A percentile compares a stretch with the other conserved stretches of the same genome.
Evolutionary conservation across 768 basidiomycete species (phyloP).

Genomic region (Asterophora lycoperdoides): DNA sequence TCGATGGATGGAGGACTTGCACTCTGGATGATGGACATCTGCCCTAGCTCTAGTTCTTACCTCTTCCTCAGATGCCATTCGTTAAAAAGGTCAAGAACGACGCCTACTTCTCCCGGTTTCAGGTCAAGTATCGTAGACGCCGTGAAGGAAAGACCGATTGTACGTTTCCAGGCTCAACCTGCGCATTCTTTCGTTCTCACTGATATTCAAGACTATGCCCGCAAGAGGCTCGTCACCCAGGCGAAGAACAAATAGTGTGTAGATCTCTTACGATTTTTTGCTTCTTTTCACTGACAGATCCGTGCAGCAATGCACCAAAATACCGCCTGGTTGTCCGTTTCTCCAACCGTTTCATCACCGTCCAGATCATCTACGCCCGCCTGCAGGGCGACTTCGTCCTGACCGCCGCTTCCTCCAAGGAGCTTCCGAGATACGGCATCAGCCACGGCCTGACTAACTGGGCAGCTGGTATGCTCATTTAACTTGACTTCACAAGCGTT

Average conservation of each 20-base stretch:
- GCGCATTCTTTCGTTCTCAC: conserved; percentile 7
- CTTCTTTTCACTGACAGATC: not conserved
- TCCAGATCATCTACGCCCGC: conserved; percentile 94
- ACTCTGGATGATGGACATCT: conserved; percentile 31
- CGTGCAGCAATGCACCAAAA: conserved; percentile 83
- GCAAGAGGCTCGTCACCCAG: conserved; percentile 94
- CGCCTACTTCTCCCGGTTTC: conserved; percentile 97
- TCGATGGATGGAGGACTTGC: conserved; percentile 26
- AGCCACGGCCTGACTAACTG: conserved; percentile 99
- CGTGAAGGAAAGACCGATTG: conserved; percentile 99
- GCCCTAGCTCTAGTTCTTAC: conserved; percentile 7
- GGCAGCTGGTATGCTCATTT: conserved; percentile 69
- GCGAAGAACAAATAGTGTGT: conserved; percentile 98
- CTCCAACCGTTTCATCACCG: conserved; percentile 95
- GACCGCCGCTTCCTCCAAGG: conserved; percentile 80
- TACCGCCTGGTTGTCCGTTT: conserved; percentile 98
- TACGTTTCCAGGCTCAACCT: conserved; percentile 31
- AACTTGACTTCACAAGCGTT: not conserved
- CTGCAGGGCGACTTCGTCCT: conserved; percentile 96
- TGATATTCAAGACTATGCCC: conserved; percentile 78
- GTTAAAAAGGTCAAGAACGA: conserved; percentile 95
- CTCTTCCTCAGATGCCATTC: conserved; percentile 73
- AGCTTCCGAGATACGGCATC: conserved; percentile 95
- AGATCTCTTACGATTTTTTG: not conserved
- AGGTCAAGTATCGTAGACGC: conserved; percentile 97